Evolutionary conservation across 2,329 filamentous ascomycete species (phyloP).

Genomic region (Apiospora aurea): DNA sequence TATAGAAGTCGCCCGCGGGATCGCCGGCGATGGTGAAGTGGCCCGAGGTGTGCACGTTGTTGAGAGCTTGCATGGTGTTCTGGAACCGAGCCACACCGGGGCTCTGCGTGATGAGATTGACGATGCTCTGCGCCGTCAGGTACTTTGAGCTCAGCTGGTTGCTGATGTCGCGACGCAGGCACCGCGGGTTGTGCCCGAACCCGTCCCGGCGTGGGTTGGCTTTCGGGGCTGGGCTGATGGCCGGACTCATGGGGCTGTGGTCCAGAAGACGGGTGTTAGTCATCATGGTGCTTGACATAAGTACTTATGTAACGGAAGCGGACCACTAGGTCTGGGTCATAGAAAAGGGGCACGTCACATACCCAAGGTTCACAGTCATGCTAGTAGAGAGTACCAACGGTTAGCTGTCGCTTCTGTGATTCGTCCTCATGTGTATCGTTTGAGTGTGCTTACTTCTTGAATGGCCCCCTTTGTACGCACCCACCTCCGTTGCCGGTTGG

Average conservation of each 20-base stretch:
- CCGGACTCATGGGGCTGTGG: constrained; percentile 32
- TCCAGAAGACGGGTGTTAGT: constrained; percentile 7
- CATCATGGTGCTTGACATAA: neutral
- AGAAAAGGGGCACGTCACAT: neutral
- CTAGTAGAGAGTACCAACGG: constrained; percentile 35
- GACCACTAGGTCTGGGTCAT: too few relatives aligned
- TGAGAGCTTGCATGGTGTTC: constrained; percentile 43
- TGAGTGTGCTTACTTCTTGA: constrained; percentile 48
- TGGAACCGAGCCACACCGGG: constrained; percentile 45
- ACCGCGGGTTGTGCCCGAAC: constrained; percentile 45
- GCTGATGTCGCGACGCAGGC: constrained; percentile 39
- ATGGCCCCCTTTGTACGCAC: constrained; percentile 55
- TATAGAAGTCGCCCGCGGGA: constrained; percentile 33
- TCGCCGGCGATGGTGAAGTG: constrained; percentile 42
- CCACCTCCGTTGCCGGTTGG: constrained; percentile 49
- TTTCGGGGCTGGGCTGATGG: constrained; percentile 36
- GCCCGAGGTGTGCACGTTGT: constrained; percentile 40
- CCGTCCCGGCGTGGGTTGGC: constrained; percentile 43
- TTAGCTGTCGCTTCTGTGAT: neutral
- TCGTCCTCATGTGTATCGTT: constrained; percentile 23
- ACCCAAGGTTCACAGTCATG: constrained; percentile 39
- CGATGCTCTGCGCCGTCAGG: constrained; percentile 31
- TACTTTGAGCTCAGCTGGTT: constrained; percentile 38
- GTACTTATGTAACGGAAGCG: neutral
- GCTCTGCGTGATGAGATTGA: constrained; percentile 34